A percentile compares a stretch with the other conserved stretches of the same genome.
Evolutionary conservation across 805 yeast genomes (phyloP).

Genomic region (Metschnikowia reukaufii): DNA sequence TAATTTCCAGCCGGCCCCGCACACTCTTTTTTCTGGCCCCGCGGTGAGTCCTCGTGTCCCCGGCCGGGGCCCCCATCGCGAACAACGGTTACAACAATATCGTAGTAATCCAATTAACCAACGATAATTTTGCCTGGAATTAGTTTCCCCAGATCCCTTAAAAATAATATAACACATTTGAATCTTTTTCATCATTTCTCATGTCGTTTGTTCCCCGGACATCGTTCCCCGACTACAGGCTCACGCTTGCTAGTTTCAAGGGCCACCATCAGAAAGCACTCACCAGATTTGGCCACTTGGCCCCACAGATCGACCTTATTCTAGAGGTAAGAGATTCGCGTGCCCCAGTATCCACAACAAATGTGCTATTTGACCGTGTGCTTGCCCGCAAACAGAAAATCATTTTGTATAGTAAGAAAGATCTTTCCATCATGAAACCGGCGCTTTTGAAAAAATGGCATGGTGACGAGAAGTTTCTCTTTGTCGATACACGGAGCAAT

Average conservation of each 20-base stretch:
- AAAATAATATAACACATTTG: no score
- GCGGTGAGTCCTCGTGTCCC: no score
- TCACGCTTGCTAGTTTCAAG: constrained; percentile 74
- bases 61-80: no score
- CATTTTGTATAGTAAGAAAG: constrained; percentile 78
- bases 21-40: no score
- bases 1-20: no score
- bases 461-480: constrained; percentile 36
- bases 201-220: constrained; percentile 64
- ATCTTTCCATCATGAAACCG: constrained; percentile 50
- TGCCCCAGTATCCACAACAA: constrained; percentile 84
- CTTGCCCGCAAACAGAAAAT: constrained; percentile 55
- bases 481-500: constrained; percentile 57
- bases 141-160: no score
- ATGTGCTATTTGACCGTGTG: constrained; percentile 71
- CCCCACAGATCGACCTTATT: constrained; percentile 79
- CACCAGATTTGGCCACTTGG: constrained; percentile 58
- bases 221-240: constrained; percentile 70
- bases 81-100: no score
- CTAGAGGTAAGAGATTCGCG: constrained; percentile 86
- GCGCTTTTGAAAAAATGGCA: constrained; percentile 37
- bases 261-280: constrained; percentile 89
- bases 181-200: neutral
- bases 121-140: no score
- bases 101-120: no score